These are phyloP conservation scores for Paramyrothecium roridum DNA, from an alignment of 2,329 filamentous ascomycete species.

Conservation along the genomic window DNA sequence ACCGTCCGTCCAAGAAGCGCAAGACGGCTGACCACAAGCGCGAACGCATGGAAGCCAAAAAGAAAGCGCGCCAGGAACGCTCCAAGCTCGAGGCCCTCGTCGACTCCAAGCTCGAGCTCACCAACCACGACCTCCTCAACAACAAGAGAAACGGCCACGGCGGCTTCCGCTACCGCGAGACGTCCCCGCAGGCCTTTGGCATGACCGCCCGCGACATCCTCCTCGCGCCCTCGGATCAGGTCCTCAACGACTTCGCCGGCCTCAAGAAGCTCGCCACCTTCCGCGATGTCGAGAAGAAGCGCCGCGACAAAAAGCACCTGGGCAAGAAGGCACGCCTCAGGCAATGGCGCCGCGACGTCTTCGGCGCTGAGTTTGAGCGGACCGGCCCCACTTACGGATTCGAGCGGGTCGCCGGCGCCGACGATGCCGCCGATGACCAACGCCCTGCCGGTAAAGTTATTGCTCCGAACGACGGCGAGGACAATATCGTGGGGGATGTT, in stretches of 20 bases:
- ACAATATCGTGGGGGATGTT: conserved; percentile 23
- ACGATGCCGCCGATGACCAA: conserved; percentile 20
- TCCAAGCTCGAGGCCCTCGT: conserved; percentile 82
- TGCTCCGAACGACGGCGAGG: conserved; percentile 14
- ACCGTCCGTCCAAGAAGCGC: conserved; percentile 54
- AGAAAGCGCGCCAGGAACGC: conserved; percentile 75
- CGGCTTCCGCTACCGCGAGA: conserved; percentile 88
- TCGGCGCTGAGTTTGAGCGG: conserved; percentile 55
- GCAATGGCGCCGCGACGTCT: conserved; percentile 73
- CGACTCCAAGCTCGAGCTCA: conserved; percentile 75
- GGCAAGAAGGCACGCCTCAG: conserved; percentile 89
- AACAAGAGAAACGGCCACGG: conserved; percentile 29
- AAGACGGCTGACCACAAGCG: conserved; percentile 59
- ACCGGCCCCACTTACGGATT: conserved; percentile 58
- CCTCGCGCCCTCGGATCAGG: conserved; percentile 76
- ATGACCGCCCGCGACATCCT: conserved; percentile 89
- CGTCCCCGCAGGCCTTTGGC: conserved; percentile 84
- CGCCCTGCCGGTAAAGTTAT: conserved; percentile 27
- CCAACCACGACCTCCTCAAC: conserved; percentile 57
- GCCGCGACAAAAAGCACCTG: conserved; percentile 79
- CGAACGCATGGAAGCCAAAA: conserved; percentile 57
- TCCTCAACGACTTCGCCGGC: conserved; percentile 86
- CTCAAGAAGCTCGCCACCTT: conserved; percentile 94
- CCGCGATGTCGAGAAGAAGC: conserved; percentile 85
- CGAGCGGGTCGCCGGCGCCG: conserved; percentile 33